A percentile compares a stretch with the other conserved stretches of the same genome.
Evolutionary conservation across 1,284 basidiomycete species (phyloP).

Genomic region (Microbotryum scabiosae): DNA sequence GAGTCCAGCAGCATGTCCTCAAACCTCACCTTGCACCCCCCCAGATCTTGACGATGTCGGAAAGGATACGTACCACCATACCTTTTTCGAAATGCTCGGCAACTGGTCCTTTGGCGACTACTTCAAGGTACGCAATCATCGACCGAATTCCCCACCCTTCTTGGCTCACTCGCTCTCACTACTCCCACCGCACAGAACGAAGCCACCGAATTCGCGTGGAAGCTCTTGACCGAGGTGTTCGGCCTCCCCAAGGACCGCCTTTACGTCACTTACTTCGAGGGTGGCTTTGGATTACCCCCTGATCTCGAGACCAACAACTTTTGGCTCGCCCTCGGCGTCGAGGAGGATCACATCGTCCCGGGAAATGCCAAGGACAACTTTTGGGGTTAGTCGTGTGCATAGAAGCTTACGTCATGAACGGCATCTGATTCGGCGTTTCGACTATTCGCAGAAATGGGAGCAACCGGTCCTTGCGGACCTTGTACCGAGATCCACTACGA

Average conservation of each 20-base stretch:
- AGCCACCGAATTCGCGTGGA: conserved; percentile 87
- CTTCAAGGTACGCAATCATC: conserved; percentile 68
- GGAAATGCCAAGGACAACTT: conserved; percentile 98
- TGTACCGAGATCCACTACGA: conserved; percentile 98
- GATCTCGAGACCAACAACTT: conserved; percentile 74
- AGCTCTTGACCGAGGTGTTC: conserved; percentile 82
- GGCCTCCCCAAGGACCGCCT: conserved; percentile 79
- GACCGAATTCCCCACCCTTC: not conserved
- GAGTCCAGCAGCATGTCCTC: not conserved
- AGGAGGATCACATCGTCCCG: conserved; percentile 82
- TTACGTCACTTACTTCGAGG: conserved; percentile 97
- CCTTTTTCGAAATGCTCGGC: conserved; percentile 99
- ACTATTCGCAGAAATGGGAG: conserved; percentile 74
- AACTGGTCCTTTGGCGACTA: conserved; percentile 99
- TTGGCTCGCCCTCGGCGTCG: conserved; percentile 79
- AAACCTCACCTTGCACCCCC: not conserved
- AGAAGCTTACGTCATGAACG: too few relatives aligned
- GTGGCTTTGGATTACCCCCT: conserved; percentile 79
- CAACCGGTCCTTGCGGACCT: conserved; percentile 93
- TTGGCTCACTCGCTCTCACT: not conserved
- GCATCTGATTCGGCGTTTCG: not conserved
- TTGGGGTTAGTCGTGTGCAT: conserved; percentile 65
- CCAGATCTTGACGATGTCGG: conserved; percentile 95
- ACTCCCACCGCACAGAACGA: conserved; percentile 57
- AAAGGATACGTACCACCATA: conserved; percentile 72